These are phyloP conservation scores for Suhomyces anneliseae DNA, from an alignment of 1,139 yeast genomes.

Conservation along the genomic window DNA sequence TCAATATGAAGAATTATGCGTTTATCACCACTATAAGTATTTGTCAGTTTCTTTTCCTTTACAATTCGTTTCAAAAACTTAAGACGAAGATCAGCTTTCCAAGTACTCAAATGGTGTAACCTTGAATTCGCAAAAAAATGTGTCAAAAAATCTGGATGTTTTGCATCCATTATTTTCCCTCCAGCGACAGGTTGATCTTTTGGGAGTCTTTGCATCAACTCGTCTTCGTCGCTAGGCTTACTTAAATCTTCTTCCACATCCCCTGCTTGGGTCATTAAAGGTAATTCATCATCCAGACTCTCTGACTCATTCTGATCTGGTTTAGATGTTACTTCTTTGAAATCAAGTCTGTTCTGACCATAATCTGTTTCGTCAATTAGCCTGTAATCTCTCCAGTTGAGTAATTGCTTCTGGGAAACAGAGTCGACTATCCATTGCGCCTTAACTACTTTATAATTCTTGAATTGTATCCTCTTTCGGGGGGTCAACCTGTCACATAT, in stretches of 20 bases:
- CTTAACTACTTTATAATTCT: conserved; percentile 68
- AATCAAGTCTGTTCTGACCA: conserved; percentile 47
- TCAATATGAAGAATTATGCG: conserved; percentile 72
- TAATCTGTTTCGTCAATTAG: conserved; percentile 52
- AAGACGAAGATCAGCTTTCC: conserved; percentile 77
- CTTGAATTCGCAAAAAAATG: conserved; percentile 79
- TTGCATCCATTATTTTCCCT: conserved; percentile 51
- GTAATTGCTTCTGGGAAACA: conserved; percentile 43
- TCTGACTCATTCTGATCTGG: conserved; percentile 7
- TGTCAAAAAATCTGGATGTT: conserved; percentile 70
- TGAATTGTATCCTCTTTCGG: conserved; percentile 63
- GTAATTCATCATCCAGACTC: conserved; percentile 12
- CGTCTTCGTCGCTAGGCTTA: conserved; percentile 2
- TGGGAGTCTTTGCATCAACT: neutral
- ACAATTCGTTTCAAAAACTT: conserved; percentile 52
- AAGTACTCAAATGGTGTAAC: conserved; percentile 80
- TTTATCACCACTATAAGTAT: neutral
- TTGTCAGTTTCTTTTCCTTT: conserved; percentile 13
- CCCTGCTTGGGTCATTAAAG: conserved; percentile 20
- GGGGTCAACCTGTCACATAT: conserved; percentile 80
- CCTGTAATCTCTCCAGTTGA: conserved; percentile 69
- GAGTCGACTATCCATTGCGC: conserved; percentile 84
- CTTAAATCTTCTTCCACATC: conserved; percentile 5
- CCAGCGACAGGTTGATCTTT: conserved; percentile 3
- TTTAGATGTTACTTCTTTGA: conserved; percentile 10